These are phyloP conservation scores for Solanum pinnatisectum DNA, from an alignment of 257 asterid species.

Conservation along the genomic window DNA sequence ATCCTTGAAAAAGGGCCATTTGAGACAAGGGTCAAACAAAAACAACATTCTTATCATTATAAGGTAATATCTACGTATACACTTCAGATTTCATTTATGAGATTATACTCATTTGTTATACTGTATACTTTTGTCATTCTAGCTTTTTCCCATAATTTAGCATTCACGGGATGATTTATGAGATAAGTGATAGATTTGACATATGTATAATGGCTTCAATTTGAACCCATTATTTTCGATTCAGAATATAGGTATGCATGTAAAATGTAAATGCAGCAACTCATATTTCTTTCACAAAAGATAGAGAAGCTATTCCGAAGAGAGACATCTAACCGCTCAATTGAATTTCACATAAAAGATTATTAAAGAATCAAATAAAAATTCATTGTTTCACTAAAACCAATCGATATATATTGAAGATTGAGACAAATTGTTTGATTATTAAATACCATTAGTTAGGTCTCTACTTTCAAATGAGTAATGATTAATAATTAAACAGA, in stretches of 20 bases:
- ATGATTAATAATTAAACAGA: background rate
- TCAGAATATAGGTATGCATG: background rate
- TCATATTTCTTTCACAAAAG: background rate
- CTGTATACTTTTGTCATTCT: background rate
- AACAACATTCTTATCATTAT: rapidly evolving
- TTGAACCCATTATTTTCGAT: background rate
- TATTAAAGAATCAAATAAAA: background rate
- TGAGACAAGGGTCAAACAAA: no score
- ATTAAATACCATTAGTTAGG: background rate
- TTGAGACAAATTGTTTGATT: background rate
- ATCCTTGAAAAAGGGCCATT: background rate
- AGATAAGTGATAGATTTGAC: background rate
- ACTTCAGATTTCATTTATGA: no score
- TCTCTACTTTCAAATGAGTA: background rate
- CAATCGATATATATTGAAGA: background rate
- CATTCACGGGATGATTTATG: background rate
- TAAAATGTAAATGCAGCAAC: background rate
- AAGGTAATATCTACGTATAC: no score
- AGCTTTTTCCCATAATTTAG: background rate
- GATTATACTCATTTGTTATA: rapidly evolving
- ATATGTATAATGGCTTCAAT: background rate
- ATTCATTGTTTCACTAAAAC: background rate
- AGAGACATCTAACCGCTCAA: background rate
- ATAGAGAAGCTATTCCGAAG: rapidly evolving
- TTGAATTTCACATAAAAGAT: background rate